Base-by-base conservation (phyloP, 331 rosid species). In the Prunus yedoensis region DNA sequence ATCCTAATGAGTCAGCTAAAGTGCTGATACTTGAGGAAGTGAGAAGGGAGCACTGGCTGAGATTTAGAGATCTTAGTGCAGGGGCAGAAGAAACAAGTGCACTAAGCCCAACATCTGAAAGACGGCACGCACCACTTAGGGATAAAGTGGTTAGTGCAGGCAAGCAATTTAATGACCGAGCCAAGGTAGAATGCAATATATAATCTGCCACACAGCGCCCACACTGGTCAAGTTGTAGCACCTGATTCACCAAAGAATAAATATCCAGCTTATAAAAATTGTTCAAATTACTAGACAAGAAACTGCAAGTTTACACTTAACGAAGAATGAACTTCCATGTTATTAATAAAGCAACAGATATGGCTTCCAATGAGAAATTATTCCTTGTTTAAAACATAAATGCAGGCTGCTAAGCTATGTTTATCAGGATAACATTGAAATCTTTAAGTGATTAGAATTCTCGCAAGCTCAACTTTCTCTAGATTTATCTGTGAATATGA, bases 1-100 rank as follows among this genome's bases (percentile, higher is more conserved):
- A 83, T 74, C 96, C 97, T 45, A 92, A 78, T 23, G 93, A 83
- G 58, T 85, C 66, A 7, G 93, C 93, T 77, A 94, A 66, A 74
- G 74, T 57, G 51, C 63, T 8, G 1, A 92, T 61, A 80, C 97
- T 77, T 41, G 74, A 73, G 80, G 65, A 74, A 50, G 97, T 84
- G 84, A 95, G 92, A 77, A 90, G 88, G 80, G 97, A 89, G 83
- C 97, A 95, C 79, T 89, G 96, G 82, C 96, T 89, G 74, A 95
- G 82, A 84, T 95, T 88, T 71, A 95, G 71, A 5, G 97, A 90
- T 83, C 90, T 81, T 80, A 95, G 85, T 49, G 45, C 83, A 10
- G 97, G 89, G 46, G 88, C 83, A 66, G 92, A 87, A 82, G 93
- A 86, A 78, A 90, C 83, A 77, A 95, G 90, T 35, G 60, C 47